phyloP scores from a whole-genome alignment of 2,329 filamentous ascomycete genomes.

The Talaromyces verruculosus region DNA sequence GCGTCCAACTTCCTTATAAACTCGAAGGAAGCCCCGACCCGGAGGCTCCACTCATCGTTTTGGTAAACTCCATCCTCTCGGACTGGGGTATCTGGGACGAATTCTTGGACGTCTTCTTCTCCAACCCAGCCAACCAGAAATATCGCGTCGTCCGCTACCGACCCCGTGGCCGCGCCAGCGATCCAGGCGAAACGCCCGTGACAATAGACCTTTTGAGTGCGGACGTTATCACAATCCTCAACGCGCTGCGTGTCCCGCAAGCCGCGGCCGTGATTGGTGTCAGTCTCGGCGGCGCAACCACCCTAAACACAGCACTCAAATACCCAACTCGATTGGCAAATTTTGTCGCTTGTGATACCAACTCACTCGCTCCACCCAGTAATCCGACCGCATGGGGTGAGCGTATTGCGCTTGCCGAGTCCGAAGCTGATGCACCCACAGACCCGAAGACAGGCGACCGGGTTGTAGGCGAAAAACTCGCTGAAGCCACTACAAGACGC shows the following conservation, averaged over 20 bases:
- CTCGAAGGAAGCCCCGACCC: conserved; percentile 70
- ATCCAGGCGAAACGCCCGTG: conserved; percentile 46
- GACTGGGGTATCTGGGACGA: conserved; percentile 78
- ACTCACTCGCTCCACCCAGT: conserved; percentile 66
- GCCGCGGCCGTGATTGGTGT: conserved; percentile 72
- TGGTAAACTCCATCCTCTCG: conserved; percentile 78
- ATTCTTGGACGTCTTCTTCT: conserved; percentile 62
- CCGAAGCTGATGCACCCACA: conserved; percentile 43
- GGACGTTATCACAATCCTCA: conserved; percentile 66
- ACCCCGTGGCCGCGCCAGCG: conserved; percentile 64
- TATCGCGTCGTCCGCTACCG: conserved; percentile 77
- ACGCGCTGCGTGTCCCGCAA: conserved; percentile 66
- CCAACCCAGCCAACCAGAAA: conserved; percentile 53
- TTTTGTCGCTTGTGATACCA: conserved; percentile 78
- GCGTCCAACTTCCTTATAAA: conserved; percentile 68
- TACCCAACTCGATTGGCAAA: conserved; percentile 59
- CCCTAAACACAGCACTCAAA: conserved; percentile 68
- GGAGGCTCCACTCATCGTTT: conserved; percentile 69
- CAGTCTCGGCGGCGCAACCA: conserved; percentile 76
- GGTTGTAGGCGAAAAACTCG: conserved; percentile 64
- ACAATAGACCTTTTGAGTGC: conserved; percentile 66
- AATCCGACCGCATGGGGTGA: conserved; percentile 81
- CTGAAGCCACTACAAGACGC: conserved; percentile 67
- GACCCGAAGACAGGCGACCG: conserved; percentile 48
- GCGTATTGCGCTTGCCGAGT: conserved; percentile 66